phyloP scores from a whole-genome alignment of 2,329 filamentous ascomycete genomes.

The Sporothrix dimorphospora region DNA sequence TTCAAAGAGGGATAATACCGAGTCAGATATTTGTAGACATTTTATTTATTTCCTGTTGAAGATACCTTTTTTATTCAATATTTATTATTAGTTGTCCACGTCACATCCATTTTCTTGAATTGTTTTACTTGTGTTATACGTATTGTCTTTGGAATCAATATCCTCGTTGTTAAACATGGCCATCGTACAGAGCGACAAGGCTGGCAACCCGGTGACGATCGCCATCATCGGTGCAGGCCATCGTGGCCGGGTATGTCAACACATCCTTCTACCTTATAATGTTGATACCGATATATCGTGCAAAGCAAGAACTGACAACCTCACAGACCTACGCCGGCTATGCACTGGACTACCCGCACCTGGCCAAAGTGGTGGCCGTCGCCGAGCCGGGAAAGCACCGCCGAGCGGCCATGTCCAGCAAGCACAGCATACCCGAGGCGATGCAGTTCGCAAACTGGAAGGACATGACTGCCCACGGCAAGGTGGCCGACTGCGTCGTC shows the following conservation, averaged over 20 bases:
- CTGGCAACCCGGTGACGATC: background rate
- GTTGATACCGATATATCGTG: background rate
- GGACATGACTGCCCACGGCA: background rate
- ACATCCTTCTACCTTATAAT: background rate
- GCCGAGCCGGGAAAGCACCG: slow-evolving; percentile 17
- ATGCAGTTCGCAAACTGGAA: slow-evolving; percentile 5
- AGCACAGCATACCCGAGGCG: background rate
- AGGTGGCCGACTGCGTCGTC: slow-evolving; percentile 8
- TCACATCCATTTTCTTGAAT: background rate
- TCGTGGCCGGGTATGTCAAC: background rate
- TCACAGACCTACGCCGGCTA: slow-evolving; percentile 3
- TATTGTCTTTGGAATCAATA: background rate
- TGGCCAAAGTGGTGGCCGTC: slow-evolving; percentile 13
- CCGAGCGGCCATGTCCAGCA: background rate
- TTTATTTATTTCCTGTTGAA: too few relatives aligned
- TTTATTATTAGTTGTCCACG: background rate
- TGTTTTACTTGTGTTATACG: background rate
- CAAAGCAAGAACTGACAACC: background rate
- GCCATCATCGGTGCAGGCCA: slow-evolving; percentile 13
- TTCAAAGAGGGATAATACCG: background rate
- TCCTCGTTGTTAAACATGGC: background rate
- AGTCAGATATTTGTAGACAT: too few relatives aligned
- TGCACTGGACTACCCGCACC: background rate
- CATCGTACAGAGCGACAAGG: background rate
- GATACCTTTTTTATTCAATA: background rate